A percentile compares a stretch with the other conserved stretches of the same genome.
Evolutionary conservation across 305 asterid genomes (phyloP).

Genomic region (Fraxinus dipetala): DNA sequence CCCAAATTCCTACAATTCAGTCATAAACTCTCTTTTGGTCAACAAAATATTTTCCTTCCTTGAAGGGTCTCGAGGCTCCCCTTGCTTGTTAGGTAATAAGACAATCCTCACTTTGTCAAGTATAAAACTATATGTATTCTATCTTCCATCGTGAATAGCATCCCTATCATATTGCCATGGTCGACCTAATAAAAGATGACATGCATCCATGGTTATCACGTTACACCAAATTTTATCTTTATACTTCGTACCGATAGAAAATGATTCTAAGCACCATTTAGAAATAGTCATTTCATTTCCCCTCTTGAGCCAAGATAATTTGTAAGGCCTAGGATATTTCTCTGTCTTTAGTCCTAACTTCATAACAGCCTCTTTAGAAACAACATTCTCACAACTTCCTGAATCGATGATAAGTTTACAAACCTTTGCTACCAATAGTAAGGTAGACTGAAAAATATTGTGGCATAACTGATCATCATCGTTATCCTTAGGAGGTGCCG

Average conservation of each 20-base stretch:
- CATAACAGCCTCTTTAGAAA: background rate
- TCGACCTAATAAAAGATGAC: background rate
- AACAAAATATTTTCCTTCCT: too few relatives aligned
- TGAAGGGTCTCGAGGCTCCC: too few relatives aligned
- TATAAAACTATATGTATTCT: background rate
- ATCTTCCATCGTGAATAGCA: background rate
- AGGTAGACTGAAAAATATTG: background rate
- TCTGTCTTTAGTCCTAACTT: background rate
- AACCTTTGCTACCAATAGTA: background rate
- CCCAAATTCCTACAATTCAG: too few relatives aligned
- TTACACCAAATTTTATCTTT: background rate
- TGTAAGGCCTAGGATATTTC: background rate
- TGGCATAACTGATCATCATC: background rate
- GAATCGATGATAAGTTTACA: background rate
- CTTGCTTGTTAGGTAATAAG: too few relatives aligned
- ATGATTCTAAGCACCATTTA: background rate
- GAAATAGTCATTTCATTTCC: background rate
- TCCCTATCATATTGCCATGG: background rate
- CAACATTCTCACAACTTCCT: background rate
- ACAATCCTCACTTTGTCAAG: too few relatives aligned
- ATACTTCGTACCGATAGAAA: background rate
- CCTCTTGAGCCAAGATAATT: background rate
- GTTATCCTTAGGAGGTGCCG: background rate
- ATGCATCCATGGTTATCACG: background rate
- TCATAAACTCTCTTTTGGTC: too few relatives aligned